phyloP scores from a whole-genome alignment of 345 rosid genomes.

The Euclidium syriacum region DNA sequence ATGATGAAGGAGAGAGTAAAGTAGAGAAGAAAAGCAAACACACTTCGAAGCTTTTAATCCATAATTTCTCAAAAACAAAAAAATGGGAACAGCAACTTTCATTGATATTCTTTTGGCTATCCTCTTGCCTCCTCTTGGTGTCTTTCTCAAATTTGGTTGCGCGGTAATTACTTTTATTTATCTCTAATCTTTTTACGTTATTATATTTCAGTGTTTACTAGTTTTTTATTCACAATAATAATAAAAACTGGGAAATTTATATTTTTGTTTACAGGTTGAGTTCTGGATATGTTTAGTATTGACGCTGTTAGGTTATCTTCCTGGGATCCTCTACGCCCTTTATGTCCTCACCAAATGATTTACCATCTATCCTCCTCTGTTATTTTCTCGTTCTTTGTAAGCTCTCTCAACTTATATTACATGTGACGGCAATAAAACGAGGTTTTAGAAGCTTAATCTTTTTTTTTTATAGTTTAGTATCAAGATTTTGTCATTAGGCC shows the following conservation, averaged over 20 bases:
- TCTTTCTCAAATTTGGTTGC: constrained; percentile 80
- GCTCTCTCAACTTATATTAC: not conserved
- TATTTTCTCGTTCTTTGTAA: constrained; percentile 6
- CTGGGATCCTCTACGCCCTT: constrained; percentile 79
- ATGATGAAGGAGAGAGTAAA: too few relatives aligned
- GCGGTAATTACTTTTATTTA: constrained; percentile 1
- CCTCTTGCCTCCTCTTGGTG: constrained; percentile 87
- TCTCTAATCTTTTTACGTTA: too few relatives aligned
- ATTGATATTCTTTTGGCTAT: constrained; percentile 67
- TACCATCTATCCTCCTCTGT: not conserved
- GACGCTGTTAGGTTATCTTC: constrained; percentile 62
- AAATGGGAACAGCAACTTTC: constrained; percentile 44
- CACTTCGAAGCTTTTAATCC: not conserved
- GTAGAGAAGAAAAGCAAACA: too few relatives aligned
- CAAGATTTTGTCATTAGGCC: not conserved
- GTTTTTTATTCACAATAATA: too few relatives aligned
- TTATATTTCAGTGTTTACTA: too few relatives aligned
- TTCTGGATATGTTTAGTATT: constrained; percentile 84
- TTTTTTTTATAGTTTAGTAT: not conserved
- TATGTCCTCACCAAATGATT: constrained; percentile 61
- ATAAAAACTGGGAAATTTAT: too few relatives aligned
- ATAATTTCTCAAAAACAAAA: not conserved
- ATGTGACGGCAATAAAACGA: not conserved
- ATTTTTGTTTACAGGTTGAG: constrained; percentile 41
- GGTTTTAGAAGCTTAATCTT: not conserved